Percentiles rank a stretch among this genome's conserved stretches.
These are phyloP conservation scores for Trichoderma asperellum DNA, from an alignment of 2,329 filamentous ascomycete species.

Conservation along the genomic window DNA sequence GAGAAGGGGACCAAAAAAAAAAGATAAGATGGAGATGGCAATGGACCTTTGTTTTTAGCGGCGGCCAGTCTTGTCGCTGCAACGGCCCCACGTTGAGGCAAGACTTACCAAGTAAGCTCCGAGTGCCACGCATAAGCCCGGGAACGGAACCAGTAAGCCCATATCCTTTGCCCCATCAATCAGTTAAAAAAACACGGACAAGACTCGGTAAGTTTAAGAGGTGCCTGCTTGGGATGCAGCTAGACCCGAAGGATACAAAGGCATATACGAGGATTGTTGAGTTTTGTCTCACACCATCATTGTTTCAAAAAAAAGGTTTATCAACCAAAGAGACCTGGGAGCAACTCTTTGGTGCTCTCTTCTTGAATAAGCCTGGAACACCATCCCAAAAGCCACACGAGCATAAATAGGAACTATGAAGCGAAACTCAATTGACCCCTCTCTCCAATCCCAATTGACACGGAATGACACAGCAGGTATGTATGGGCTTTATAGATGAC, in stretches of 20 bases:
- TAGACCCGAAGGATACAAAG: not conserved
- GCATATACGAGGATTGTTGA: not conserved
- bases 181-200: not conserved
- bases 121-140: not conserved
- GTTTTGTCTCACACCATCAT: not conserved
- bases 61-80: constrained; percentile 18
- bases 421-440: not conserved
- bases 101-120: not conserved
- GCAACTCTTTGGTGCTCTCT: not conserved
- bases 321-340: not conserved
- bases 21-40: constrained; percentile 1
- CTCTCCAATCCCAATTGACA: not conserved
- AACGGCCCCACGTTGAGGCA: constrained; percentile 16
- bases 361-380: not conserved
- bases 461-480: not conserved
- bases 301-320: not conserved
- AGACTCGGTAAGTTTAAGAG: not conserved
- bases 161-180: not conserved
- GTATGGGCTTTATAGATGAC: not conserved
- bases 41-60: not conserved
- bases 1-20: not conserved
- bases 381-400: not conserved
- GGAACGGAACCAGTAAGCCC: not conserved
- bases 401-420: not conserved
- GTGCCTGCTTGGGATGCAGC: not conserved